Evolutionary conservation across 202 grass and related monocot species (phyloP).

Genomic region (Carex sylvatica): DNA sequence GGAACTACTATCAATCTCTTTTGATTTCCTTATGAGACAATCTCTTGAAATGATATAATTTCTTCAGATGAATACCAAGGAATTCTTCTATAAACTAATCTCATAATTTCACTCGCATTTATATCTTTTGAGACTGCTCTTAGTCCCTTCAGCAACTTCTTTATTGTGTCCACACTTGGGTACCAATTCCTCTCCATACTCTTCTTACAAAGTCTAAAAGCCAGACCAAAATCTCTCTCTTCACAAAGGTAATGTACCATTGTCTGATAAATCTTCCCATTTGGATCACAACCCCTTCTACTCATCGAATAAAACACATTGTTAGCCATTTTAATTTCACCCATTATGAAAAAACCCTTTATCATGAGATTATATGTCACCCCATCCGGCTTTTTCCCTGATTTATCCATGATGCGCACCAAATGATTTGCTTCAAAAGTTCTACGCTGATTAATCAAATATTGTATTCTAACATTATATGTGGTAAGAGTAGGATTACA

Average conservation of each 20-base stretch:
- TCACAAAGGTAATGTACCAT: conserved; percentile 94
- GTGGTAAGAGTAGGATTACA: conserved; percentile 64
- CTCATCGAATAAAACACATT: conserved; percentile 61
- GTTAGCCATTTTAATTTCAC: conserved; percentile 74
- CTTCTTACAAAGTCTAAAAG: conserved; percentile 71
- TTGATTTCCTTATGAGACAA: conserved; percentile 36
- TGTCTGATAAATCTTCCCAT: conserved; percentile 79
- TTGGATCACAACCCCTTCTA: conserved; percentile 70
- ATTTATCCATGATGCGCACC: conserved; percentile 50
- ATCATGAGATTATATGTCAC: conserved; percentile 88
- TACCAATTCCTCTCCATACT: conserved; percentile 87
- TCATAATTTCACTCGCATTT: conserved; percentile 68
- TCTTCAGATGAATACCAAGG: conserved; percentile 55
- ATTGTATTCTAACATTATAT: conserved; percentile 96
- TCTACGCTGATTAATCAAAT: conserved; percentile 59
- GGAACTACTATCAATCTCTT: conserved; percentile 34
- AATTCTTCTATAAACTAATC: conserved; percentile 50
- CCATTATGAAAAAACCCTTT: conserved; percentile 88
- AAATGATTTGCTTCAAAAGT: conserved; percentile 70
- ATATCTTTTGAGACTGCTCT: conserved; percentile 52
- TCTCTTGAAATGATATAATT: conserved; percentile 50
- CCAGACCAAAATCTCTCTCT: conserved; percentile 55
- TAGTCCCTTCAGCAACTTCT: conserved; percentile 66
- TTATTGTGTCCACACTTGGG: conserved; percentile 52
- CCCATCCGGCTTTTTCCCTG: conserved; percentile 58